Base-by-base conservation (phyloP, 2,329 filamentous ascomycete genomes). In the Capronia epimyces region DNA sequence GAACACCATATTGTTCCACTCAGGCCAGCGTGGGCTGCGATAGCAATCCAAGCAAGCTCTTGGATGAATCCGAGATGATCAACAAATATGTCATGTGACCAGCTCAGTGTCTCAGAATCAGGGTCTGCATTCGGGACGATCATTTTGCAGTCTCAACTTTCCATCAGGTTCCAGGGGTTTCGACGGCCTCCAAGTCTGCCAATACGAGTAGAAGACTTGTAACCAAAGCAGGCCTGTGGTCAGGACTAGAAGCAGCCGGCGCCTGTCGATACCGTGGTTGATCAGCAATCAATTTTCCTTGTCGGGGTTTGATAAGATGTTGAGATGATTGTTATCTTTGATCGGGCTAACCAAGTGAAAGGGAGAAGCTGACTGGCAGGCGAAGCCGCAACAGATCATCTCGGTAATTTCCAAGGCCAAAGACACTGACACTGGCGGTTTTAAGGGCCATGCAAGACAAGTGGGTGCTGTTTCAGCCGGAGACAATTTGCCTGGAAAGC, bases 371-470 rank as follows among this genome's bases (percentile, higher is more conserved):
- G 52, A 56, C 50, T 56, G 50, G 53, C 42, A 25, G 46, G 10
- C 21, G 42, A 24, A n/a, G 22, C 21, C 13, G 12, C 29, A 31
- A 21, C 37, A 40, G 27, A 12, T 56, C 53, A 49, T 56, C 37
- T 56, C 46, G 46, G 52, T 50, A 56, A 50, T 41, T 39, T 43
- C 49, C 27, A 43, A 16, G 16, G 34, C 39, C 31, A 31, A 12
- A 36, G 49, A 16, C 39, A 41, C 32, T 42, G 50, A 50, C 53
- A 43, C 34, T 50, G 46, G 50, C 43, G 18, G 53, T 56, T 56
- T 56, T 43, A 46, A 48, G 22, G 18, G 10, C 36, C 27, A 46
- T 46, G 37, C 52, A 39, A 47, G 36, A 56, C 24, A 45, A 44
- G 18, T 40, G 44, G 53, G 18, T 50, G 37, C 21, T 45, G 53